Conservation (phyloP, 139 green algal genomes). For the Chlamydomonas asymmetrica region DNA sequence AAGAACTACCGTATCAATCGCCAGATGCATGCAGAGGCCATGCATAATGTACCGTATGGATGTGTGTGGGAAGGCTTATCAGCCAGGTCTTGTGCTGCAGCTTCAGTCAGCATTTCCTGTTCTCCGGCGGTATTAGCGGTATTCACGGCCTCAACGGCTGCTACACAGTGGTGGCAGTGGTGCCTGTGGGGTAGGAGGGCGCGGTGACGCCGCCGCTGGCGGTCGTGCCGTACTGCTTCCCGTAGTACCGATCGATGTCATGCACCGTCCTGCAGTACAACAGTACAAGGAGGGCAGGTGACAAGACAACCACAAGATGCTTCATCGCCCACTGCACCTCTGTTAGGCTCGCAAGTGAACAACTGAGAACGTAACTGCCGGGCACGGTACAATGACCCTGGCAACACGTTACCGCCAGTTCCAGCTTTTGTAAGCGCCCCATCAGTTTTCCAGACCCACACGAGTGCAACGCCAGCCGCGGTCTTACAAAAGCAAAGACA, state of each 20-base stretch:
- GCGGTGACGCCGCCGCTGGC: too few species aligned
- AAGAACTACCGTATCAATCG: too few species aligned
- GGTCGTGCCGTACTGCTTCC: too few species aligned
- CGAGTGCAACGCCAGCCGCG: not conserved
- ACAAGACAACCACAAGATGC: not conserved
- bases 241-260: constrained; percentile 30
- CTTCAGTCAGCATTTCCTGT: too few species aligned
- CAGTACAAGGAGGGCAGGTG: not conserved
- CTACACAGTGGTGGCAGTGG: not conserved
- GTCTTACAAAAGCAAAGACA: not conserved
- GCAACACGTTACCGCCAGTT: not conserved
- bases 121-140: too few species aligned
- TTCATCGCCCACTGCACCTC: not conserved
- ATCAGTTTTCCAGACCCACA: not conserved
- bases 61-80: too few species aligned
- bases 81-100: too few species aligned
- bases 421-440: not conserved
- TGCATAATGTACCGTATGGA: too few species aligned
- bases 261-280: constrained; percentile 13
- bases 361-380: not conserved
- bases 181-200: not conserved
- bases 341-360: not conserved
- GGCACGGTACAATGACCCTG: not conserved
- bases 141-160: too few species aligned
- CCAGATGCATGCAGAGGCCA: too few species aligned